Evolutionary conservation across 257 asterid species (phyloP).

Genomic region (Solanum tarapatanum): DNA sequence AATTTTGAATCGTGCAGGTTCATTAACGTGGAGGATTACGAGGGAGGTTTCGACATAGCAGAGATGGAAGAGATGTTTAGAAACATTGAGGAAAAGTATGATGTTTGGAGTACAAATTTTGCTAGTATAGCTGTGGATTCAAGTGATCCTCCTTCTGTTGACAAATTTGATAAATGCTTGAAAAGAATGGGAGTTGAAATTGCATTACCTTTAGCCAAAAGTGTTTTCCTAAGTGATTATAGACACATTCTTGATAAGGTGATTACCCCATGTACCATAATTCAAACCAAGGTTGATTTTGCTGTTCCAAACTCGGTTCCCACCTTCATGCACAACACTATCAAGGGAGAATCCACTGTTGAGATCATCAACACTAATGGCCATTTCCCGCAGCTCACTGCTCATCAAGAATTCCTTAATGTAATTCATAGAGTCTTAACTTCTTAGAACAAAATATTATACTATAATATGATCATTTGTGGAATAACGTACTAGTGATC

Average conservation of each 20-base stretch:
- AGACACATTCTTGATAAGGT: constrained; percentile 45
- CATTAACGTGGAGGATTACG: constrained; percentile 47
- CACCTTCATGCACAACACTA: constrained; percentile 31
- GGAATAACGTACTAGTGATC: not conserved
- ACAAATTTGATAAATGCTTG: constrained; percentile 28
- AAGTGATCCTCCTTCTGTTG: constrained; percentile 31
- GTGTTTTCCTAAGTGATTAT: constrained; percentile 46
- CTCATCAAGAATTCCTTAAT: constrained; percentile 32
- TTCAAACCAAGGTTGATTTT: constrained; percentile 39
- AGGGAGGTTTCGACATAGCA: constrained; percentile 56
- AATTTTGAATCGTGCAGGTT: constrained; percentile 16
- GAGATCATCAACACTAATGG: constrained; percentile 48
- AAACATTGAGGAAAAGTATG: constrained; percentile 43
- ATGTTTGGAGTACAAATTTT: constrained; percentile 51
- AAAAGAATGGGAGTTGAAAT: constrained; percentile 46
- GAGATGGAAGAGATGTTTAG: constrained; percentile 36
- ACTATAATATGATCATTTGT: not conserved
- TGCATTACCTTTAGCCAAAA: constrained; percentile 49
- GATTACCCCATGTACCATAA: constrained; percentile 39
- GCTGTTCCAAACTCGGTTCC: constrained; percentile 64
- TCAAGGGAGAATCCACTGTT: constrained; percentile 32
- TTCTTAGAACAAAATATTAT: not conserved
- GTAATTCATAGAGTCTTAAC: constrained; percentile 29
- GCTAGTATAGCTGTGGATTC: constrained; percentile 40
- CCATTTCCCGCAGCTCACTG: constrained; percentile 80